Percentiles rank a stretch among this genome's conserved stretches.
Conservation (phyloP, 169 alveolate genomes). For the Pseudocohnilembus persalinus region DNA sequence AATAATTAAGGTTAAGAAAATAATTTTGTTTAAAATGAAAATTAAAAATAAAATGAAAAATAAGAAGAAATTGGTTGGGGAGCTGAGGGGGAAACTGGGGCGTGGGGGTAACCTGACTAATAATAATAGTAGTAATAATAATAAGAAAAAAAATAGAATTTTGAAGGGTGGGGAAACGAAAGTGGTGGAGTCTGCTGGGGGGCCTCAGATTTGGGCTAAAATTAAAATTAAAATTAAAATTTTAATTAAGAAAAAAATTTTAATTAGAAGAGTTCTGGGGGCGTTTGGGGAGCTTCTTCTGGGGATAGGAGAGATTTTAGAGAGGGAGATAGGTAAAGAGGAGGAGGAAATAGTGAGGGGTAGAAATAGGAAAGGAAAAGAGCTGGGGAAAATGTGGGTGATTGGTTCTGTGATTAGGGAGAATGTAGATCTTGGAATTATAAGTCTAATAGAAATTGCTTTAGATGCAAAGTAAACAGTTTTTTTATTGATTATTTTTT, state of each 20-base stretch:
- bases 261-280: neutral
- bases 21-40: too few species aligned
- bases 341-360: neutral
- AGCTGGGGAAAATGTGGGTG: neutral
- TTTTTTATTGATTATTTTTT: too few species aligned
- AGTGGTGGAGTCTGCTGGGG: neutral
- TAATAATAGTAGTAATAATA: too few species aligned
- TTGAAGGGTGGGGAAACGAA: too few species aligned
- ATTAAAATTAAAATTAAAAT: too few species aligned
- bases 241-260: neutral
- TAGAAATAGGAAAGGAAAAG: neutral
- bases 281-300: neutral
- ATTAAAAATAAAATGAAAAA: too few species aligned
- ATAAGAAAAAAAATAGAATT: too few species aligned
- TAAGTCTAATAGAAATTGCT: neutral
- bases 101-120: too few species aligned
- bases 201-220: neutral
- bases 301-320: neutral
- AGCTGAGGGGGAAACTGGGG: too few species aligned
- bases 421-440: neutral
- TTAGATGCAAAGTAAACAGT: too few species aligned
- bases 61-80: too few species aligned
- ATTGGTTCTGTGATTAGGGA: neutral
- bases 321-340: neutral
- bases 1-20: too few species aligned